Conservation (phyloP, 2,329 filamentous ascomycete species). For the Penicillium sp. region DNA sequence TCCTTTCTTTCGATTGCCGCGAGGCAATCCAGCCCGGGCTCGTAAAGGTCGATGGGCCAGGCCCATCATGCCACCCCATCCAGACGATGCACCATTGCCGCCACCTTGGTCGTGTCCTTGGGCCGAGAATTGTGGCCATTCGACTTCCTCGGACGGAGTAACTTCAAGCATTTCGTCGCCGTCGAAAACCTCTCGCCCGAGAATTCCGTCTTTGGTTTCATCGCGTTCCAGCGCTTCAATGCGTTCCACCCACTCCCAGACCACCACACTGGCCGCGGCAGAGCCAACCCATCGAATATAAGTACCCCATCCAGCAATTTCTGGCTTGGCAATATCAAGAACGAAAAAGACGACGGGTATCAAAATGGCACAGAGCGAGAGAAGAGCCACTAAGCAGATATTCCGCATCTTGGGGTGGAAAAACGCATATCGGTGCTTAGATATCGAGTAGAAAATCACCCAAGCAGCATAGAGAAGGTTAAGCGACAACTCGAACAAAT, state of each 20-base stretch:
- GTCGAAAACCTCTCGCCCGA: conserved; percentile 88
- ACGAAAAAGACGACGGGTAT: conserved; percentile 93
- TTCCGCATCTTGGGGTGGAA: conserved; percentile 90
- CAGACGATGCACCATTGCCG: conserved; percentile 35
- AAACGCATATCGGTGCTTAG: conserved; percentile 86
- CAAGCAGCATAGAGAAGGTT: conserved; percentile 87
- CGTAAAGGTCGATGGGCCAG: conserved; percentile 38
- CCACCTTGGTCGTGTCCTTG: conserved; percentile 42
- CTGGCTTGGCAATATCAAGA: conserved; percentile 79
- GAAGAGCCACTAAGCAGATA: conserved; percentile 73
- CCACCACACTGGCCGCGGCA: conserved; percentile 89
- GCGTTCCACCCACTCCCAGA: conserved; percentile 97
- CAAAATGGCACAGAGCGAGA: conserved; percentile 78
- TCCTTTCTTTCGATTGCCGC: conserved; percentile 21
- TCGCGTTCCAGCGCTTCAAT: conserved; percentile 91
- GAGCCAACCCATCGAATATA: conserved; percentile 97
- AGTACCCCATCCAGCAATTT: conserved; percentile 88
- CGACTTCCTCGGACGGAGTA: conserved; percentile 57
- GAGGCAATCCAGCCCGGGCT: conserved; percentile 32
- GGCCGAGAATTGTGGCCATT: conserved; percentile 41
- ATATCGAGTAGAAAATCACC: conserved; percentile 91
- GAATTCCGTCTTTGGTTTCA: conserved; percentile 88
- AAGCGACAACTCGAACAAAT: conserved; percentile 83
- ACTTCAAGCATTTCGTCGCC: conserved; percentile 87
- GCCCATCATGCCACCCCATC: conserved; percentile 41